Evolutionary conservation across 768 basidiomycete species (phyloP), one percentile per base, ranked within the genome.

Genomic region (Naganishia antarctica): DNA sequence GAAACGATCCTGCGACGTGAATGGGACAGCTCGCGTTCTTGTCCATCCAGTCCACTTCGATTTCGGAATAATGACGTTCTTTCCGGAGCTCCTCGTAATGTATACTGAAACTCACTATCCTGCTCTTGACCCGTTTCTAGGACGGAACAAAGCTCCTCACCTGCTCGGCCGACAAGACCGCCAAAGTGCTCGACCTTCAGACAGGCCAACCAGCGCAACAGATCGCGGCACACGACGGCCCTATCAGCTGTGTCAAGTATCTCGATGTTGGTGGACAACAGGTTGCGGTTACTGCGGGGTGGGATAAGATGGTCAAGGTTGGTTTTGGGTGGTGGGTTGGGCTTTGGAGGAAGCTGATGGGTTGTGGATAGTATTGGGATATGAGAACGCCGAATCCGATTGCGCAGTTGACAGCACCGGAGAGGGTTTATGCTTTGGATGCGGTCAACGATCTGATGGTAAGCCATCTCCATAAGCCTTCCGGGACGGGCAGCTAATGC

Each of bases 221-320:
- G 74, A 87, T 96, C 50, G 91, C 90, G 21, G 88, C 87, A 66
- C 92, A 97, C 67, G 91, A 96, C 75, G 89, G 86, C 48, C 89
- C 89, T 12, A 85, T 94, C 71, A 89, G 86, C 76, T 85, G 84
- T 64, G 86, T 91, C 41, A 83, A 85, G 60, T 92, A 87, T 85
- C 81, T 91, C 59, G 88, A 92, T 66, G 83, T 86, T 18, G 85
- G 85, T 32, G 66, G 67, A 25, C 66, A 65, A 37, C 84, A 89
- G 15, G 85, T 93, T 67, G 81, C 93, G 21, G 90, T 87, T 13
- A 97, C 94, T 0, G 96, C 92, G 11, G 91, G 91, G 60, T 99
- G 96, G 96, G 94, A 99, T 78, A 94, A 94, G 79, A 94, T 90
- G 1, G 79, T 98, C 74, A 94, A 92, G 82, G 93, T 92, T 69